Evolutionary conservation across 2,329 filamentous ascomycete genomes (phyloP).

Genomic region (Cladobotryum protrusum): DNA sequence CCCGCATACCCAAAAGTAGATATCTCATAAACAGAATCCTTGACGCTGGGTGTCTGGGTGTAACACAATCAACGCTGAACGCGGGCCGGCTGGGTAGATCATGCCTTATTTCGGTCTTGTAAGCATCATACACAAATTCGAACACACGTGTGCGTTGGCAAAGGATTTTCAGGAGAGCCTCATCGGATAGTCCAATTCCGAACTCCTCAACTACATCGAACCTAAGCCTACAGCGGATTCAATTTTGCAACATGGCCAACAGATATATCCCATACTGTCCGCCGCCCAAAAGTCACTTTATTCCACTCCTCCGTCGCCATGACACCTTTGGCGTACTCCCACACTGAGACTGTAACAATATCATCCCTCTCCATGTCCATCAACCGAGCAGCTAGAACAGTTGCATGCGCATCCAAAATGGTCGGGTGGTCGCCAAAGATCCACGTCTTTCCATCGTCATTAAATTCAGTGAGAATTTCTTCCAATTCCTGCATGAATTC

Average conservation of each 20-base stretch:
- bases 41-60: too few relatives aligned
- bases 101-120: too few relatives aligned
- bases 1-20: too few relatives aligned
- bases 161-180: too few relatives aligned
- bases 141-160: too few relatives aligned
- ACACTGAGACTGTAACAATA: conserved; percentile 17
- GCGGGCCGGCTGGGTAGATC: too few relatives aligned
- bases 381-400: conserved; percentile 17
- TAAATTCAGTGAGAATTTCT: conserved; percentile 12
- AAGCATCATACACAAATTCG: too few relatives aligned
- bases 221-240: conserved; percentile 12
- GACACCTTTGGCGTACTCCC: conserved; percentile 16
- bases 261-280: conserved; percentile 19
- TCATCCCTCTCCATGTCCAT: conserved; percentile 21
- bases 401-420: conserved; percentile 24
- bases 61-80: too few relatives aligned
- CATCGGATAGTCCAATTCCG: too few relatives aligned
- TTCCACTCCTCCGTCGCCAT: conserved; percentile 21
- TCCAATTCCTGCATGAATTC: conserved; percentile 19
- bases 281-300: conserved; percentile 20
- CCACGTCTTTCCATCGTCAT: conserved; percentile 16
- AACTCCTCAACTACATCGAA: neutral
- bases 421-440: conserved; percentile 24
- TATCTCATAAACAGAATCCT: too few relatives aligned
- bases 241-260: conserved; percentile 18